Evolutionary conservation across 2,329 filamentous ascomycete species (phyloP), one percentile per base, ranked within the genome.

Genomic region (Xylaria sp.): DNA sequence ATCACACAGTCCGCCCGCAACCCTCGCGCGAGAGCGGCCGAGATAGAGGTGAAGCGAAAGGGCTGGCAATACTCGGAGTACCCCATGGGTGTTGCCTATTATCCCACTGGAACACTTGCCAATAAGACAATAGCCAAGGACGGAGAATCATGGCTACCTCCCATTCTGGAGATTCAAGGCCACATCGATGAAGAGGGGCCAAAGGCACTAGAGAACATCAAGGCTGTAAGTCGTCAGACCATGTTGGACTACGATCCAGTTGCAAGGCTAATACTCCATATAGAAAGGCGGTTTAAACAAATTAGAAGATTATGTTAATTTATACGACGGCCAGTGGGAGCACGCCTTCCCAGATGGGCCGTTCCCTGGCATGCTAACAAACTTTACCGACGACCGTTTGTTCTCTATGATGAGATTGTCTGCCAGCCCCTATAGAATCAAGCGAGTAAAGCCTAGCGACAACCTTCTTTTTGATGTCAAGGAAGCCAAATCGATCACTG

Each of bases 391-490:
- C 53, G 80, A 83, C 63, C 67, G 81, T 1, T 62, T 78, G 27
- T 82, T 83, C 65, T 79, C 78, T 3, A 83, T 82, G 80, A 77
- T 81, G 62, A 73, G 80, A 10, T 68, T 83, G 8, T 79, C 78
- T 2, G 67, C 73, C 35, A 78, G 77, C 54, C 79, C 80, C 0
- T 81, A 77, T 53, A 63, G 70, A 4, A 53, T 81, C 6, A 68
- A 69, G 29, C 73, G 78, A 27, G 71, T 79, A 7, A 41, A 74
- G 15, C 68, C 72, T 4, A 57, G 55, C 0, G 75, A 79, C 27
- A 47, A 52, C 1, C 68, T 81, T 0, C 75, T 77, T 0, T 82
- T 82, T 65, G 23, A 38, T 0, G 59, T 82, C 10, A 72, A 77
- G 21, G 65, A 75, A 11, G 71, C 71, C 4, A 53, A 41, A 13